phyloP scores from a whole-genome alignment of 257 asterid genomes.

The Solanum virginianum region DNA sequence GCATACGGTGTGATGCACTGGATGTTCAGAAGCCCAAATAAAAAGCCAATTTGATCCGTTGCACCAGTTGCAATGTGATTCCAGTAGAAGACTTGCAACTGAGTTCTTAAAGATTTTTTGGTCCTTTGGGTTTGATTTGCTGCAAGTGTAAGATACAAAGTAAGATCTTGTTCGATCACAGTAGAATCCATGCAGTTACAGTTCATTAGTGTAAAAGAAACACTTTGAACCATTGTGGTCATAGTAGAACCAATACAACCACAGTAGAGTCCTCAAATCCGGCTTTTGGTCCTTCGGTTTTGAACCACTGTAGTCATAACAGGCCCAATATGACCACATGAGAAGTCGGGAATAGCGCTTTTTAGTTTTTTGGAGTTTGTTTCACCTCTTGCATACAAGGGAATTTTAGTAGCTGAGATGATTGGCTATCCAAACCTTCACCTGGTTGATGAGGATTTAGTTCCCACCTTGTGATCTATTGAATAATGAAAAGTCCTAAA shows the following conservation, averaged over 20 bases:
- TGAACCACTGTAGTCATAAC: neutral
- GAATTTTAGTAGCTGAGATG: no score
- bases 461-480: no score
- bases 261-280: neutral
- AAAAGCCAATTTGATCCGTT: neutral
- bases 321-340: neutral
- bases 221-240: neutral
- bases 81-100: neutral
- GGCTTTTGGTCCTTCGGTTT: neutral
- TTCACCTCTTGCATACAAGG: neutral
- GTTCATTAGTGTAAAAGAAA: neutral
- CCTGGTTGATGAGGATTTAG: no score
- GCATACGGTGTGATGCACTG: neutral
- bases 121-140: neutral
- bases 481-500: no score
- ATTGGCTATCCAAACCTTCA: no score
- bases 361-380: neutral
- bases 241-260: neutral
- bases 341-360: neutral
- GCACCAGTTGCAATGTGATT: neutral
- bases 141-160: neutral
- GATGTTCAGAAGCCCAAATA: neutral
- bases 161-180: neutral
- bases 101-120: neutral
- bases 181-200: neutral